Base-by-base conservation (phyloP, 2,329 filamentous ascomycete genomes). In the Penicillium psychrosexuale region DNA sequence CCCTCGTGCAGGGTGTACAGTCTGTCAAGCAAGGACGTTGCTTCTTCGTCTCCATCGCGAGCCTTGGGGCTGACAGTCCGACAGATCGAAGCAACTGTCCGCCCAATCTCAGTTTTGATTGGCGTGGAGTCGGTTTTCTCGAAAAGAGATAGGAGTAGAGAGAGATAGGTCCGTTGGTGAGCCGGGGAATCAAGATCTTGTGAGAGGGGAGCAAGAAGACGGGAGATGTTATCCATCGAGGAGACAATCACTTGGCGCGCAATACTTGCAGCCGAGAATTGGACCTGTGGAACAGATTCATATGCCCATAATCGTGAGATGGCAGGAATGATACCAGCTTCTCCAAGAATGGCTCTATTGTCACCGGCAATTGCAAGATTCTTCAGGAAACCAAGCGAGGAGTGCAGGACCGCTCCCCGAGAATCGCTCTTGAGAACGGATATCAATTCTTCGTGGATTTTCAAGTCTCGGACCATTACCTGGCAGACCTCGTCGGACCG, bases 101-200 rank as follows among this genome's bases (percentile, higher is more conserved):
- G 75, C 19, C 77, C 77, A 48, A 79, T 73, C 58, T 80, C 78
- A 0, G 72, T 78, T 59, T 73, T 76, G 15, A 76, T 76, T 7
- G 76, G 75, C 0, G 68, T 61, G 11, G 76, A 76, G 51, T 78
- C 76, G 3, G 75, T 73, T 51, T 72, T 73, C 7, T 65, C 60
- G 43, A 75, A 77, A 5, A 78, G 67, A 5, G 69, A 67, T 17
- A 80, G 66, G 13, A 80, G 65, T 19, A 75, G 51, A 9, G 73
- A 72, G 31, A 78, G 67, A 55, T 77, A 76, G 6, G 73, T 75
- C 24, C 62, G 64, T 22, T 58, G 56, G 47, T 69, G 55, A 22
- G 58, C 65, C 0, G 68, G 65, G 9, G 68, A 68, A 44, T 70
- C 60, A 2, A 66, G 59, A 30, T 69, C 68, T 3, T 62, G 48